These are phyloP conservation scores for Botrytis byssoidea DNA, from an alignment of 2,329 filamentous ascomycete species.

Conservation along the genomic window DNA sequence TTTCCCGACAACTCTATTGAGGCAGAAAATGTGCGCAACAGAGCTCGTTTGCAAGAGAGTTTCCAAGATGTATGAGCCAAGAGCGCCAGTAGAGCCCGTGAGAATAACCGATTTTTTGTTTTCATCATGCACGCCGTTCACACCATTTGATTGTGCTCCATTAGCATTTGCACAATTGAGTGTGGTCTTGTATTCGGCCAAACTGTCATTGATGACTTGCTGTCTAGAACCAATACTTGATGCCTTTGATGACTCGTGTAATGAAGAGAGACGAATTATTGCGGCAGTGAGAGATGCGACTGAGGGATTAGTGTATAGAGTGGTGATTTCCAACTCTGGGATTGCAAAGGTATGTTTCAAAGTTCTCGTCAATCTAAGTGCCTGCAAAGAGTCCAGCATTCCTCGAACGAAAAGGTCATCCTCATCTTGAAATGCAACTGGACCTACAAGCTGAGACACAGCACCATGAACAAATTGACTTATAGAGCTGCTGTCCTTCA, in stretches of 20 bases:
- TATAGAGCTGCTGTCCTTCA: not conserved
- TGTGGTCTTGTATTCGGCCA: too few species aligned
- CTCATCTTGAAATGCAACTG: not conserved
- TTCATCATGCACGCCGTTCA: too few species aligned
- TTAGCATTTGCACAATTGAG: too few species aligned
- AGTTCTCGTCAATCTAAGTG: not conserved
- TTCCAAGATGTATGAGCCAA: constrained; percentile 49
- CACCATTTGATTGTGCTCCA: too few species aligned
- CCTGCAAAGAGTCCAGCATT: not conserved
- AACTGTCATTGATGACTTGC: too few species aligned
- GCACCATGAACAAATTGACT: not conserved
- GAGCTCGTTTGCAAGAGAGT: constrained; percentile 34
- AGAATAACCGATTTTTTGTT: constrained; percentile 35
- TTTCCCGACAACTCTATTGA: constrained; percentile 43
- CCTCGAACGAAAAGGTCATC: not conserved
- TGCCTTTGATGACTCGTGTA: not conserved
- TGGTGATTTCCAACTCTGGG: not conserved
- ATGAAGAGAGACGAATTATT: not conserved
- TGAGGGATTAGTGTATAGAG: not conserved
- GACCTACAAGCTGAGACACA: not conserved
- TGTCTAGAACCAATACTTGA: not conserved
- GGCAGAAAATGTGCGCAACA: constrained; percentile 46
- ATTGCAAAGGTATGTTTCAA: not conserved
- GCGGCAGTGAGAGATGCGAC: not conserved
- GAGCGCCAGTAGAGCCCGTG: constrained; percentile 49